Evolutionary conservation across 2,329 filamentous ascomycete genomes (phyloP), one percentile per base, ranked within the genome.

Genomic region (Hypoxylon sp.): DNA sequence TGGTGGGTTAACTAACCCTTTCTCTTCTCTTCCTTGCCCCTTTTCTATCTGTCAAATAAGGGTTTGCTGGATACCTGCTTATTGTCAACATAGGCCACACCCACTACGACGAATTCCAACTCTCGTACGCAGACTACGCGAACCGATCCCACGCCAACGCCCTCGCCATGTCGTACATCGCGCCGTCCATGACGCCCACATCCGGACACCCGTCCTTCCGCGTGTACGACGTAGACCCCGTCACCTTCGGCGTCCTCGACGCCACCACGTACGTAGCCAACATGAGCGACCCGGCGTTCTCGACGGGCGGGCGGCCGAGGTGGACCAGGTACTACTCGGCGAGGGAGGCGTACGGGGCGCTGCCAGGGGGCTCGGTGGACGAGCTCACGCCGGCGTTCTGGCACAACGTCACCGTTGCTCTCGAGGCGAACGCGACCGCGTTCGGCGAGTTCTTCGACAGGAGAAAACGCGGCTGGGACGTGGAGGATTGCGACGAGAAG

Each of bases 261-360:
- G 69, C 72, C 21, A 78, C 75, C 3, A 78, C 76, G 1, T 84
- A 84, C 66, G 75, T 77, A 15, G 78, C 81, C 46, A 75, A 83
- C 62, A 77, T 81, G 68, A 71, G 64, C 30, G 66, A 73, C 26
- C 65, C 75, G 0, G 62, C 67, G 6, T 82, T 75, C 38, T 21
- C 23, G 51, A 68, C 67, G 0, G 59, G 66, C 2, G 73, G 73
- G 0, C n/a, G n/a, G n/a, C 81, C 81, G 2, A 64, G 70, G n/a
- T 85, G 80, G 80, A 70, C 67, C 5, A 75, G 76, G 41, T 78
- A 80, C 64, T 84, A 84, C 67, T 81, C 79, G 2, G 81, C 79
- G 21, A 80, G 78, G 62, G 76, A 77, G 42, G 69, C 72, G 5
- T 84, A 84, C 60, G 80, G 79, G 4, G 58, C 72, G 0, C 67